phyloP scores from a whole-genome alignment of 768 basidiomycete species.

The Neoboletus brunneissimus region DNA sequence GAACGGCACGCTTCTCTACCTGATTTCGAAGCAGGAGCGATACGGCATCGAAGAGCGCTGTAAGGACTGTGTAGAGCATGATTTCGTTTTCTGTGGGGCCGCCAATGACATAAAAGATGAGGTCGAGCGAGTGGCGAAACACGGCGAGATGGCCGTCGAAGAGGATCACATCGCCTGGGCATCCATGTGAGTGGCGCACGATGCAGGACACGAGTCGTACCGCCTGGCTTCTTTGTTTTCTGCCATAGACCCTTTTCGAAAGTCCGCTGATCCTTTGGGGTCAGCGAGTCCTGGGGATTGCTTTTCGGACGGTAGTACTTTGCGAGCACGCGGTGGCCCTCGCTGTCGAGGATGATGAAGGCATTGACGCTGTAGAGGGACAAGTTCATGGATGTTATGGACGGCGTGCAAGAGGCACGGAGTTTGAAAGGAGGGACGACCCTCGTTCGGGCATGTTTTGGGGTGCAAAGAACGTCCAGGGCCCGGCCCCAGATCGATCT shows the following conservation, averaged over 20 bases:
- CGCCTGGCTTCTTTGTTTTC: constrained; percentile 92
- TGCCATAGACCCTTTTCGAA: constrained; percentile 96
- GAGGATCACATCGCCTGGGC: constrained; percentile 87
- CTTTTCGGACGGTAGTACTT: constrained; percentile 87
- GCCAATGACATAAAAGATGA: constrained; percentile 92
- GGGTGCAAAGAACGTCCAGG: constrained; percentile 13
- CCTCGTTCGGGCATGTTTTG: constrained; percentile 13
- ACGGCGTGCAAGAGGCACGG: not conserved
- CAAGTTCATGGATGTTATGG: constrained; percentile 52
- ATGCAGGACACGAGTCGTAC: constrained; percentile 42
- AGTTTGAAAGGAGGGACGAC: constrained; percentile 17
- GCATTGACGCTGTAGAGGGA: constrained; percentile 85
- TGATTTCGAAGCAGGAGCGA: constrained; percentile 84
- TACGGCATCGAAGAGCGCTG: constrained; percentile 82
- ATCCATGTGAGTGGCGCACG: not conserved
- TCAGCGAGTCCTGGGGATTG: constrained; percentile 36
- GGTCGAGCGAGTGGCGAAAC: constrained; percentile 92
- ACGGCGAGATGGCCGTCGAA: constrained; percentile 89
- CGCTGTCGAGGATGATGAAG: constrained; percentile 91
- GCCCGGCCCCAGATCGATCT: constrained; percentile 16
- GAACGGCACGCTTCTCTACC: constrained; percentile 89
- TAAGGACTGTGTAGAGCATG: constrained; percentile 86
- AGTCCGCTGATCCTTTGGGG: constrained; percentile 87
- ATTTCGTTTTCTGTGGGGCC: constrained; percentile 90
- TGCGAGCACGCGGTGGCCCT: constrained; percentile 90